Evolutionary conservation across 2,329 filamentous ascomycete species (phyloP), one percentile per base, ranked within the genome.

Genomic region (Paradendryphiella salina): DNA sequence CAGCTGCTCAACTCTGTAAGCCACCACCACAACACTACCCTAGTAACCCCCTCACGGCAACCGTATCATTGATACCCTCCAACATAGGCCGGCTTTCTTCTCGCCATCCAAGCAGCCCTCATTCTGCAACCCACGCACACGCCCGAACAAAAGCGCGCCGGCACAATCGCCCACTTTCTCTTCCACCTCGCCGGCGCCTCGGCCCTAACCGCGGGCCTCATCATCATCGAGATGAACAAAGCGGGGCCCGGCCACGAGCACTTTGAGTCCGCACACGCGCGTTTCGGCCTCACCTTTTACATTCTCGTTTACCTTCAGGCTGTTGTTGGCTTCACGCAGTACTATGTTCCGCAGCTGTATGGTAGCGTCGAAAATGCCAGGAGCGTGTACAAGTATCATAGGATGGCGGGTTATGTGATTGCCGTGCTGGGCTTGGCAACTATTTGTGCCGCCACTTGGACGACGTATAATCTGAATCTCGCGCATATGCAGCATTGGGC

Each of bases 381-480:
- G 80, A 79, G 79, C 18, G 72, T 96, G 34, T 97, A 93, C 80
- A 96, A 96, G 75, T 96, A 92, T 65, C 94, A 97, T 72, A 84
- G 93, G 23, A 75, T 82, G 46, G 81, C 80, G 17, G 94, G 93
- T 2, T 97, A 99, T 69, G 59, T 84, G 6, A 76, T 92, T 51
- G 75, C 93, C 46, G 66, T 86, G 42, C 65, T 95, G 63, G 79
- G 93, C 55, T 75, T 96, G 55, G 84, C 83, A 8, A 94, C 92
- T 0, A 81, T 96, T 32, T 77, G 82, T 40, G 86, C 87, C 18
- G 89, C 92, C 1, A 90, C 86, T 3, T 80, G 85, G 75, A 96
- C 93, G 1, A 79, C 81, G 28, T 96, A 87, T 73, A 90, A 87
- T 65, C 69, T 82, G 56, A 81, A 80, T 18, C 81, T 87, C 1